Conservation (phyloP, 2,329 filamentous ascomycete species). For the Chaetomiaceae sp. region DNA sequence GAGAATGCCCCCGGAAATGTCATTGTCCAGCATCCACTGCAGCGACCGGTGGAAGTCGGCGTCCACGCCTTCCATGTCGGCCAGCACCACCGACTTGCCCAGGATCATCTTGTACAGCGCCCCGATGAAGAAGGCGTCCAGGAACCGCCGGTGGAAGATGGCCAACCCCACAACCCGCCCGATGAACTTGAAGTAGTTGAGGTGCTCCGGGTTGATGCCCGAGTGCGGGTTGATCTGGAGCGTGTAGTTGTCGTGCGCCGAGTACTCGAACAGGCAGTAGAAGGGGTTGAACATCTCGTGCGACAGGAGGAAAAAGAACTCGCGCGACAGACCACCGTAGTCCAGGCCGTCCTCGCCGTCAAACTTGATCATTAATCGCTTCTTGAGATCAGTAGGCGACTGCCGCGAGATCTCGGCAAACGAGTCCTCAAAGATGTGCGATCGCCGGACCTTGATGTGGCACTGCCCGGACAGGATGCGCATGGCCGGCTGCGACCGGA, state of each 20-base stretch:
- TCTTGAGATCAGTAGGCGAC: constrained; percentile 93
- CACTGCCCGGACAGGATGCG: constrained; percentile 94
- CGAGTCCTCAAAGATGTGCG: constrained; percentile 97
- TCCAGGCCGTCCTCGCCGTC: constrained; percentile 97
- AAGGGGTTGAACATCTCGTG: constrained; percentile 99
- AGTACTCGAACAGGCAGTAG: constrained; percentile 99
- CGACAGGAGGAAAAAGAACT: constrained; percentile 98
- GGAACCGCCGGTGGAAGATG: constrained; percentile 95
- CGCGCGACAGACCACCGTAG: constrained; percentile 94
- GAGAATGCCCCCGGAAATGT: constrained; percentile 85
- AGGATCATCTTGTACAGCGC: constrained; percentile 99
- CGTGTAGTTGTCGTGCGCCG: constrained; percentile 99
- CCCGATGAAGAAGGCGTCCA: constrained; percentile 98
- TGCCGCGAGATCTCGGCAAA: constrained; percentile 98
- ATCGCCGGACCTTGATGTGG: constrained; percentile 94
- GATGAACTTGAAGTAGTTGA: constrained; percentile 99
- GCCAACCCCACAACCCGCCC: constrained; percentile 93
- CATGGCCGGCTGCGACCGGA: constrained; percentile 94
- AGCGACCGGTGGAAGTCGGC: constrained; percentile 95
- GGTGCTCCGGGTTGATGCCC: constrained; percentile 96
- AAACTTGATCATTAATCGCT: constrained; percentile 99
- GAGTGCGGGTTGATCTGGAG: constrained; percentile 99
- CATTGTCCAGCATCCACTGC: constrained; percentile 97
- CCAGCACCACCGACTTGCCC: constrained; percentile 82
- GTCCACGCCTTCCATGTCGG: constrained; percentile 98